Evolutionary conservation across 805 yeast genomes (phyloP), one percentile per base, ranked within the genome.

Genomic region (Debaryomyces hansenii): DNA sequence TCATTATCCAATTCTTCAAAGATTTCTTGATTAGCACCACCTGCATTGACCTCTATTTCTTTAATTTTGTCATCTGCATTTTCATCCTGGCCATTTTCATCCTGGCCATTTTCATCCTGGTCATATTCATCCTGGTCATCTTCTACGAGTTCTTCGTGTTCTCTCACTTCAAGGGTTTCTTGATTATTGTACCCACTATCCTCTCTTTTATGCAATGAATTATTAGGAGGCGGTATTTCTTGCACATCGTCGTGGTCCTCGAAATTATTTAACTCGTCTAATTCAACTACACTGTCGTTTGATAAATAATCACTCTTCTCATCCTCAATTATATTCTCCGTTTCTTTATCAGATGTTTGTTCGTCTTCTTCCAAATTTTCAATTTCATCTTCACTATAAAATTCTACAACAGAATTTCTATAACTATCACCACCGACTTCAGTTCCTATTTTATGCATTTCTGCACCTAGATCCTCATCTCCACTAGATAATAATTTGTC

Each of bases 341-440:
- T 31, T 31, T 31, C 38, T 6, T 20, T 15, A 35, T 15, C 20
- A 28, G 2, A 15, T 14, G 27, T 32, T 9, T 29, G 11, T 6
- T 21, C 28, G 6, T 39, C 42, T n/a, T 52, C 60, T 37, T 62
- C 67, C 40, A 62, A 51, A 34, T 61, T 62, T 15, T 62, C 66
- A 20, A 60, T 59, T 11, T 59, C 66, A 15, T 55, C 62, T 38
- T 60, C 66, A 38, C 61, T 55, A 31, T 55, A 60, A 7, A 58
- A 40, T 16, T 55, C 59, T 14, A 46, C 43, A 11, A 24, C 31
- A 29, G 32, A 8, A 16, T 40, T 28, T 21, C 29, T 35, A 20
- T 31, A 32, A 20, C 42, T 37, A 18, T 37, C 37, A 12, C 31
- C 28, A 33, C 24, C 33, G 5, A 34, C 41, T n/a, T 16, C 31